Conservation (phyloP, 495 filamentous ascomycete genomes). For the Hypoxylon rickii region DNA sequence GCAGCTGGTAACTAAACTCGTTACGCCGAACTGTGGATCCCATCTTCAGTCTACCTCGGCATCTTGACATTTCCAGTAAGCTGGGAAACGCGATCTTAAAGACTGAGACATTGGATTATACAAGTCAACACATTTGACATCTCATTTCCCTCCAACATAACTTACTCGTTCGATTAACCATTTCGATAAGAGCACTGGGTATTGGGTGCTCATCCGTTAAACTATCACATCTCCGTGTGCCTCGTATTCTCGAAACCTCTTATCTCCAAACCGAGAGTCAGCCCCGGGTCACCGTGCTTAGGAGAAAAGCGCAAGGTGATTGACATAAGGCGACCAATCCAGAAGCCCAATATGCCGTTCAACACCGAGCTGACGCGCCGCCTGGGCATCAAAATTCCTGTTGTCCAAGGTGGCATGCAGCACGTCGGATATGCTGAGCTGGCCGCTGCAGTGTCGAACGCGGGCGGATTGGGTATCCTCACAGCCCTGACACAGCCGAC, state of each 20-base stretch:
- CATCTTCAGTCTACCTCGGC: too few species aligned
- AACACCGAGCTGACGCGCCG: conserved; percentile 86
- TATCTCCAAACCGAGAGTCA: neutral
- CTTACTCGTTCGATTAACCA: too few species aligned
- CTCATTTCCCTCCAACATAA: too few species aligned
- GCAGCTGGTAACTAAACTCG: too few species aligned
- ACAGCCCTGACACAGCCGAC: conserved; percentile 95
- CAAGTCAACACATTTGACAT: too few species aligned
- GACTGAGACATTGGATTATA: too few species aligned
- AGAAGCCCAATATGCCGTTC: conserved; percentile 77
- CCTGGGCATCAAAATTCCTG: conserved; percentile 87
- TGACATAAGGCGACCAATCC: conserved; percentile 26
- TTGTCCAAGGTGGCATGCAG: conserved; percentile 98
- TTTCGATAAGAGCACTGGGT: neutral
- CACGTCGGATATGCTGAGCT: conserved; percentile 83
- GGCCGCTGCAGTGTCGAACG: conserved; percentile 90
- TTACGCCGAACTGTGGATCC: too few species aligned
- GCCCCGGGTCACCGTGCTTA: too few species aligned
- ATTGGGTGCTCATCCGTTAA: neutral
- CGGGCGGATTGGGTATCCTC: conserved; percentile 89
- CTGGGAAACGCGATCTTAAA: too few species aligned
- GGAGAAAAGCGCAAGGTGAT: conserved; percentile 5
- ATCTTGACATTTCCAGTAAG: too few species aligned
- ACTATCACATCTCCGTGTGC: neutral
- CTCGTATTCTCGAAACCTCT: neutral